These are phyloP conservation scores for Fusarium paranaense DNA, from an alignment of 2,329 filamentous ascomycete genomes.

Conservation along the genomic window DNA sequence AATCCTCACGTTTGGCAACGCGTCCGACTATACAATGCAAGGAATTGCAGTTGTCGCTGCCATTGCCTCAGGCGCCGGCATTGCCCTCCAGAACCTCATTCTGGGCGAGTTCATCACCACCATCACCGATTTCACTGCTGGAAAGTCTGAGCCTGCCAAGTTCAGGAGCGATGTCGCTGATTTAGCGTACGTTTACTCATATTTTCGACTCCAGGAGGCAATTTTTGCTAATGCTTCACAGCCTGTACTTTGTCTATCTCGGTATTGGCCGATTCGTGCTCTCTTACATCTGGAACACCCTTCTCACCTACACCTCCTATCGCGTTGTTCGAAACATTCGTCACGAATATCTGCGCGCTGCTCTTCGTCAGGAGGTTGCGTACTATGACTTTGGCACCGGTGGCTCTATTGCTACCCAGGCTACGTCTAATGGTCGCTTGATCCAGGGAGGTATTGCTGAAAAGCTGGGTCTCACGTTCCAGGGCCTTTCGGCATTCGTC, in stretches of 20 bases:
- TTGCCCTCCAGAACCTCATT: conserved; percentile 54
- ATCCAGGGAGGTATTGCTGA: conserved; percentile 56
- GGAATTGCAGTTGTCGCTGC: conserved; percentile 47
- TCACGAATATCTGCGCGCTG: conserved; percentile 61
- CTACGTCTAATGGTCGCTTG: conserved; percentile 54
- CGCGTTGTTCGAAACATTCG: conserved; percentile 62
- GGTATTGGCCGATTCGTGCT: conserved; percentile 65
- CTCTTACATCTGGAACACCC: conserved; percentile 59
- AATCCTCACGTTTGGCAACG: conserved; percentile 47
- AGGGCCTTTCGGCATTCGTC: conserved; percentile 53
- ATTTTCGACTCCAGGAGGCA: conserved; percentile 1
- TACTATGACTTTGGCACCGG: conserved; percentile 59
- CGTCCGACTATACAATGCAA: conserved; percentile 45
- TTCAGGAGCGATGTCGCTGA: conserved; percentile 48
- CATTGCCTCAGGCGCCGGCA: conserved; percentile 52
- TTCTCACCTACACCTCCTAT: conserved; percentile 62
- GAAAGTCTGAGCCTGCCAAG: conserved; percentile 35
- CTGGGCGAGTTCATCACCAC: conserved; percentile 53
- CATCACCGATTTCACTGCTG: conserved; percentile 49
- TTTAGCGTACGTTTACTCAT: conserved; percentile 50
- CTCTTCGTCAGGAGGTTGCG: conserved; percentile 63
- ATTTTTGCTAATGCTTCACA: conserved; percentile 46
- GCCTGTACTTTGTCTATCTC: conserved; percentile 69
- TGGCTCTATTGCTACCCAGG: conserved; percentile 56
- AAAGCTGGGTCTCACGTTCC: conserved; percentile 55